Evolutionary conservation across 2,329 filamentous ascomycete species (phyloP).

Genomic region (Aureobasidium sp.): DNA sequence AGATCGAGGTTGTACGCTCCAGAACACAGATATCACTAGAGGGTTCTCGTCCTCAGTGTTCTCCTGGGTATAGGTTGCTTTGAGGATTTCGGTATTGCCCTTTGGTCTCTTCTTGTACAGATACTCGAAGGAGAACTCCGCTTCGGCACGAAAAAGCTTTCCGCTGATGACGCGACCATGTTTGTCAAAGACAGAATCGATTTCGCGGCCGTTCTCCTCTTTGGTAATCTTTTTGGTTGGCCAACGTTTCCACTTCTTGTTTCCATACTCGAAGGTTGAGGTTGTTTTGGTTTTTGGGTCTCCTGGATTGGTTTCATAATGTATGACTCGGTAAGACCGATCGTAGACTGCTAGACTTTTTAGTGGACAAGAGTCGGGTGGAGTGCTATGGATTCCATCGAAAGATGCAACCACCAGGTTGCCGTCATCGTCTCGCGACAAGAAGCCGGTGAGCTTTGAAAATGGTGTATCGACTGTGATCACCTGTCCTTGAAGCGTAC

Average conservation of each 20-base stretch:
- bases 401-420: slow-evolving; percentile 10
- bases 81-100: slow-evolving; percentile 13
- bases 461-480: slow-evolving; percentile 13
- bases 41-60: background rate
- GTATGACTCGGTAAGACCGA: slow-evolving; percentile 9
- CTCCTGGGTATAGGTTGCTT: slow-evolving; percentile 12
- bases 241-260: slow-evolving; percentile 11
- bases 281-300: background rate
- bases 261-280: slow-evolving; percentile 13
- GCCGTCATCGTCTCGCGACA: slow-evolving; percentile 8
- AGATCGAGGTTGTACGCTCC: slow-evolving; percentile 15
- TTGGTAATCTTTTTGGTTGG: slow-evolving; percentile 10
- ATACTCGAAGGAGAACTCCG: slow-evolving; percentile 13
- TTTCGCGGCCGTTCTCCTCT: background rate
- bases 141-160: slow-evolving; percentile 7
- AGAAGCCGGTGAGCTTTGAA: slow-evolving; percentile 12
- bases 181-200: slow-evolving; percentile 11
- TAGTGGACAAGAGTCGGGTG: background rate
- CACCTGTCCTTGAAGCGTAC: slow-evolving; percentile 8
- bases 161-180: slow-evolving; percentile 14
- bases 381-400: slow-evolving; percentile 5
- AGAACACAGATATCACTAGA: slow-evolving; percentile 11
- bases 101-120: slow-evolving; percentile 14
- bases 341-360: slow-evolving; percentile 12
- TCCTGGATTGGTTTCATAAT: slow-evolving; percentile 9